phyloP scores from a whole-genome alignment of 2,329 filamentous ascomycete genomes.

The Neopestalotiopsis sp. region DNA sequence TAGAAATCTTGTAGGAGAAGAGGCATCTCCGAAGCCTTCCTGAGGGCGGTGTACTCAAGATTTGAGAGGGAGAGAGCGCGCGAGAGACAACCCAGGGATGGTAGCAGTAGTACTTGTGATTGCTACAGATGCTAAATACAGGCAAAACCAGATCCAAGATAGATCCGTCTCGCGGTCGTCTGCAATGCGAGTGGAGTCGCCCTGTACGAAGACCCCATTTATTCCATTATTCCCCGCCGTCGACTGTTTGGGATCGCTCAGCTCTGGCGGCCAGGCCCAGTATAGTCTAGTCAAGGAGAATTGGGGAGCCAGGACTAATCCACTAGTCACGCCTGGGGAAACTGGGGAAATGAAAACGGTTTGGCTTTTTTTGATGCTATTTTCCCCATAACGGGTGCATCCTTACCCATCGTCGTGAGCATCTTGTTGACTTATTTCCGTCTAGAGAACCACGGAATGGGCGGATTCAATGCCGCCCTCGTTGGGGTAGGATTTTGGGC shows the following conservation, averaged over 20 bases:
- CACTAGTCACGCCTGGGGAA: not conserved
- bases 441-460: not conserved
- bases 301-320: not conserved
- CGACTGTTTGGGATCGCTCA: slow-evolving; percentile 1
- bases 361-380: not conserved
- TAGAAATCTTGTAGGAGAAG: not conserved
- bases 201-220: not conserved
- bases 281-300: not conserved
- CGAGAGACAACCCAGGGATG: too few relatives aligned
- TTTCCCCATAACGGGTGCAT: not conserved
- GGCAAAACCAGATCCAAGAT: not conserved
- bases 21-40: not conserved
- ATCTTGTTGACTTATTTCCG: not conserved
- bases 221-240: not conserved
- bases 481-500: not conserved
- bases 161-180: not conserved
- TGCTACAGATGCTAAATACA: not conserved
- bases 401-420: not conserved
- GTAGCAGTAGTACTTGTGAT: not conserved
- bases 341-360: not conserved
- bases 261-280: not conserved
- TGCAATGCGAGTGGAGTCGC: not conserved
- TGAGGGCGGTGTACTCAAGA: not conserved
- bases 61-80: too few relatives aligned
- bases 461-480: not conserved